A percentile compares a stretch with the other conserved stretches of the same genome.
Evolutionary conservation across 352 stramenopile genomes (phyloP).

Genomic region (Pythium pyrilobum): DNA sequence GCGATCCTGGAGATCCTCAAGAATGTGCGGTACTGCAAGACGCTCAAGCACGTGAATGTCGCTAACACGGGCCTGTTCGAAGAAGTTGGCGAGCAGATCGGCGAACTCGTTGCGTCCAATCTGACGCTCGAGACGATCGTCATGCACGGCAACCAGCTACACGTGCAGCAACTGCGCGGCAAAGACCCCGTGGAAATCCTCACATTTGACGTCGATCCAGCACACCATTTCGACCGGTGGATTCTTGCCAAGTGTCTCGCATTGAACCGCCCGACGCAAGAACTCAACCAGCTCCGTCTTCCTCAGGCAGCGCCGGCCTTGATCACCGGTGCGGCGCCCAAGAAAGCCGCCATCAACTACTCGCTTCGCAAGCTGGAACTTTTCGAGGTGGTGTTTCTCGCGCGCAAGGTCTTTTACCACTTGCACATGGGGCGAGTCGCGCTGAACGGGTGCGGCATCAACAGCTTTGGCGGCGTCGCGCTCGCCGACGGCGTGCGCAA

Average conservation of each 20-base stretch:
- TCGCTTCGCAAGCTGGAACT: constrained; percentile 38
- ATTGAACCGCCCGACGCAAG: constrained; percentile 54
- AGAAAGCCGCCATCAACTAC: constrained; percentile 43
- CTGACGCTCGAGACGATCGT: constrained; percentile 50
- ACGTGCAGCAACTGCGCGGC: constrained; percentile 51
- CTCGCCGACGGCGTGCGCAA: constrained; percentile 64
- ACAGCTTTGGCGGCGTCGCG: constrained; percentile 39
- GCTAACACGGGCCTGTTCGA: constrained; percentile 52
- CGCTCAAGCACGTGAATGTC: constrained; percentile 47
- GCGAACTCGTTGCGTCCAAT: constrained; percentile 53
- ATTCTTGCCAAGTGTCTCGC: constrained; percentile 61
- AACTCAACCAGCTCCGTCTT: constrained; percentile 52
- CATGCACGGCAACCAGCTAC: constrained; percentile 39
- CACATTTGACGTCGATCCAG: constrained; percentile 18
- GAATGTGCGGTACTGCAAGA: constrained; percentile 45
- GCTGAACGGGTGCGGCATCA: constrained; percentile 56
- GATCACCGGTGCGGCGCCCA: constrained; percentile 9
- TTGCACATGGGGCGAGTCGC: constrained; percentile 45
- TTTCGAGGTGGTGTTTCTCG: constrained; percentile 60
- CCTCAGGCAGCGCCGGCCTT: constrained; percentile 11
- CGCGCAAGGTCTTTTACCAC: constrained; percentile 71
- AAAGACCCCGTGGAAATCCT: constrained; percentile 27
- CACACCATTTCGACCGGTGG: constrained; percentile 59
- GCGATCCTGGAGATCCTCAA: constrained; percentile 47
- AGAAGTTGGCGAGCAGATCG: constrained; percentile 51